Evolutionary conservation across 768 basidiomycete genomes (phyloP), one percentile per base, ranked within the genome.

Genomic region (Leccinum fibrillosum): DNA sequence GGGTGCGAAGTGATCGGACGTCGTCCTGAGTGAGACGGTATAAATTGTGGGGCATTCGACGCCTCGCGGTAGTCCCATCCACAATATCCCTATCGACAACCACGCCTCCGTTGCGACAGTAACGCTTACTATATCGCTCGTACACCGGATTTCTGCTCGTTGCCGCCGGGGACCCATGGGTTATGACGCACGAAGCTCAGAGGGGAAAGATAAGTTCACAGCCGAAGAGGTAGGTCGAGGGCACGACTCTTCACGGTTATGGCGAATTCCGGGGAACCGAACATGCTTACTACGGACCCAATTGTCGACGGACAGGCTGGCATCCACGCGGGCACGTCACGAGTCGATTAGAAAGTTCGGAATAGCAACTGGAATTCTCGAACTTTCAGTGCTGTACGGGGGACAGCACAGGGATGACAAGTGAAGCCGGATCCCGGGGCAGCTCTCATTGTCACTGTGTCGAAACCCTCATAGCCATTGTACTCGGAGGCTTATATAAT

Each of bases 401-500:
- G 44, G 56, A 55, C 57, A 45, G 52, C 62, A 69, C 67, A 62
- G 60, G 32, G 5, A 5, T 34, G 11, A 34, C 32, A 34, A 11
- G 32, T 34, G 5, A 34, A 34, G 53, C 65, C 65, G 61, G 61
- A 44, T 55, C 44, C 23, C 54, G 60, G 57, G 57, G 48, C 44
- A 54, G 56, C 53, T 55, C 39, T 52, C 21, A 30, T 55, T n/a
- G 28, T 42, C 49, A 10, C n/a, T 52, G 25, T 21, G 21, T 21
- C 23, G 23, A 49, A 28, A n/a, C 13, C 6, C 44, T 53, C 65
- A 60, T 63, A 54, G 61, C 68, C 71, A 62, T 65, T 4, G 7
- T 62, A 7, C 30, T 60, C 72, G 71, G 71, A 74, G 42, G 66
- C 67, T 72, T 72, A 73, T 52, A 59, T 73, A 73, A 72, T 63